Conservation (phyloP, 345 rosid species). For the Passiflora organensis region DNA sequence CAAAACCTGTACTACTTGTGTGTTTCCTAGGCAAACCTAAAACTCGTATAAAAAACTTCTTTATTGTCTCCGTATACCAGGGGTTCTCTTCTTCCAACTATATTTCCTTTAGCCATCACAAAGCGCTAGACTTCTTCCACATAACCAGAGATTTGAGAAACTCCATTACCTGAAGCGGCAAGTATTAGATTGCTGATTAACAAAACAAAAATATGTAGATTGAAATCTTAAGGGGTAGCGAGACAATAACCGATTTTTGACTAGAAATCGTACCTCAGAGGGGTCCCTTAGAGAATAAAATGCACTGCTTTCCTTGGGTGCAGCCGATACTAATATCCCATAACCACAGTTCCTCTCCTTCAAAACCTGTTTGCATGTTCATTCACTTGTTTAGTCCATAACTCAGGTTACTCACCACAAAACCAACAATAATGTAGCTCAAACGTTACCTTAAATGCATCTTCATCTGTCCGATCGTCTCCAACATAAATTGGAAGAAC, state of each 20-base stretch:
- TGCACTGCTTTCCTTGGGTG: slow-evolving; percentile 79
- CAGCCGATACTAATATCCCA: slow-evolving; percentile 82
- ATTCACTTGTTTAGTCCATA: neutral
- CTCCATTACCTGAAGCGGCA: slow-evolving; percentile 69
- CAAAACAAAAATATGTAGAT: too few species aligned
- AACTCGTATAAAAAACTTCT: neutral
- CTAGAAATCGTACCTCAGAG: slow-evolving; percentile 91
- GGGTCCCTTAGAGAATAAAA: slow-evolving; percentile 80
- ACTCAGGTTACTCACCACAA: too few species aligned
- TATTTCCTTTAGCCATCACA: slow-evolving; percentile 13
- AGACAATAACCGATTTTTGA: too few species aligned
- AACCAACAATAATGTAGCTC: neutral
- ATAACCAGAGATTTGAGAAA: slow-evolving; percentile 61
- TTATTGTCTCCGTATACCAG: slow-evolving; percentile 8
- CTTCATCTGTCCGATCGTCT: slow-evolving; percentile 95
- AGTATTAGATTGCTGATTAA: too few species aligned
- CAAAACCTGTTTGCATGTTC: slow-evolving; percentile 45
- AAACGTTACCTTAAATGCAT: slow-evolving; percentile 75
- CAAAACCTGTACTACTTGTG: slow-evolving; percentile 19
- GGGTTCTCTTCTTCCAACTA: slow-evolving; percentile 4
- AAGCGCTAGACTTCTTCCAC: slow-evolving; percentile 59
- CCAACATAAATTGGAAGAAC: slow-evolving; percentile 96
- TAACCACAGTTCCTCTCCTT: slow-evolving; percentile 66
- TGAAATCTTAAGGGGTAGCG: too few species aligned
- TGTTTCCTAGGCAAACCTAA: slow-evolving; percentile 8